Base-by-base conservation (phyloP, 106 monocot genomes). In the Dioscorea zingiberensis region DNA sequence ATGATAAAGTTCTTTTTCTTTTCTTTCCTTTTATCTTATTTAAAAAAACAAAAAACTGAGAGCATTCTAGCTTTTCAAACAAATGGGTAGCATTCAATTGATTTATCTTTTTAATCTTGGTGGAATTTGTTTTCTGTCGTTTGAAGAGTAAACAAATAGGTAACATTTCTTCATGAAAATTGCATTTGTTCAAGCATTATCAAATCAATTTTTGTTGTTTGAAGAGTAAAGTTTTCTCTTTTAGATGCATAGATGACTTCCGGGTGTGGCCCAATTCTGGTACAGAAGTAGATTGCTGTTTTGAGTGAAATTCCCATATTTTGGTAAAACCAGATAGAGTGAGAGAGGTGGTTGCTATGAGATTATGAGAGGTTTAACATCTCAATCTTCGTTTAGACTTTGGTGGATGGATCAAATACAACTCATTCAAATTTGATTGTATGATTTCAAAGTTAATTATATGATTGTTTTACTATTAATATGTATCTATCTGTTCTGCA, bases 401-500 rank as follows among this genome's bases (percentile, higher is more conserved):
- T 7, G 51, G 21, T 24, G 56, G 56, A 56, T 56, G n/a, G 56
- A 24, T 8, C 22, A 10, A 51, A 66, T 21, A 25, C 25, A 15
- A 28, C n/a, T 44, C 5, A 26, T 28, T 49, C 17, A 16, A 49
- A 27, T 16, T 5, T 59, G 29, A 14, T 46, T 47, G 48, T 9
- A 70, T 44, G 17, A 48, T 25, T 59, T 71, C 17, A 51, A 53
- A 53, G 65, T 51, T 48, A 51, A 29, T 38, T 38, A 10, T 38
- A 38, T 6, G 38, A 38, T 38, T 38, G 38, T 38, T 38, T 38
- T 3, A 6, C 26, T 22, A 21, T 5, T 23, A 4, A 56, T 24
- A 4, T 21, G 56, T 2, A 56, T 56, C 38, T 38, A 38, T 38
- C 0, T 10, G 4, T 38, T 6, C 38, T 38, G 38, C 6, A 8